phyloP scores from a whole-genome alignment of 2,329 filamentous ascomycete genomes.

The Ophiostoma perfectum region DNA sequence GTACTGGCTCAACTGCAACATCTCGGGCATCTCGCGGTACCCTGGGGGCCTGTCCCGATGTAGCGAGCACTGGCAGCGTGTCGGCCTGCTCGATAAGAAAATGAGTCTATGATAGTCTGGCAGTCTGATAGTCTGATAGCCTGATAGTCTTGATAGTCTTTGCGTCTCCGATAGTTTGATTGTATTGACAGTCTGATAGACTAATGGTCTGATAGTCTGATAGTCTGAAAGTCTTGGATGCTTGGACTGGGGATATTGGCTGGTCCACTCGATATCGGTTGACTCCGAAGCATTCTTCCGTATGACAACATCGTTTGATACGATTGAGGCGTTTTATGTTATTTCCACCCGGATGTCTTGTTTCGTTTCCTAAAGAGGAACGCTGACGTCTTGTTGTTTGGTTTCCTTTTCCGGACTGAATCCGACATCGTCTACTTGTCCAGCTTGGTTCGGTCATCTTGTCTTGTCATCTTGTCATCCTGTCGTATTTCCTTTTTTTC shows the following conservation, averaged over 20 bases:
- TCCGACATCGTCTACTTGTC: background rate
- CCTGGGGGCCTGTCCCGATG: slow-evolving; percentile 23
- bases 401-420: slow-evolving; percentile 4
- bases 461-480: background rate
- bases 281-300: background rate
- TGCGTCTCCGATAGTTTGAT: no score
- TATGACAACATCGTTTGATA: background rate
- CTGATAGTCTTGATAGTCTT: background rate
- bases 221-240: background rate
- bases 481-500: background rate
- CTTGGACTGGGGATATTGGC: background rate
- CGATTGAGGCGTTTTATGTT: background rate
- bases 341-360: background rate
- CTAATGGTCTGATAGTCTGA: background rate
- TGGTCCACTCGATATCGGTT: background rate
- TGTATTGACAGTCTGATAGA: no score
- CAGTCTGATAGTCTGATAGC: background rate
- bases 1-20: slow-evolving; percentile 38
- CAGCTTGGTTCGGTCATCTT: background rate
- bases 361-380: background rate
- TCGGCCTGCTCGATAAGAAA: slow-evolving; percentile 15
- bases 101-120: background rate
- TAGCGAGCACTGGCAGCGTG: slow-evolving; percentile 22
- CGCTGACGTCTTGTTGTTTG: slow-evolving; percentile 5
- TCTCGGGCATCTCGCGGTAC: slow-evolving; percentile 37